Conservation (phyloP, 2,329 filamentous ascomycete genomes). For the Emericellopsis cladophorae region DNA sequence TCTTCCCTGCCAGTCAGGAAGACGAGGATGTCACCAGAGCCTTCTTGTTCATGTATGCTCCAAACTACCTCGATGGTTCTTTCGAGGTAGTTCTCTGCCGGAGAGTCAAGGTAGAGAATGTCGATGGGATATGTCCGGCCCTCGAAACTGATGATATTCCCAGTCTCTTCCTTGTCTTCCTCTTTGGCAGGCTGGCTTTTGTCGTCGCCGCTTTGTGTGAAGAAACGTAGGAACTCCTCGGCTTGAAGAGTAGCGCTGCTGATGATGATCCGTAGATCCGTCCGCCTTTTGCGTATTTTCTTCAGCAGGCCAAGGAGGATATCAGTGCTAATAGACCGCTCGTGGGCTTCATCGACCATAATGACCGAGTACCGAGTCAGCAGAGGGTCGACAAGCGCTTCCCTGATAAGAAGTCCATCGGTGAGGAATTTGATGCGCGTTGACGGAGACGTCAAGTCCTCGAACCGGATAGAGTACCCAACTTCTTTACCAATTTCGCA, state of each 20-base stretch:
- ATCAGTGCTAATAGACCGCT: constrained; percentile 85
- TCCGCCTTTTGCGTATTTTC: constrained; percentile 70
- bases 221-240: constrained; percentile 73
- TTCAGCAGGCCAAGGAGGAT: constrained; percentile 81
- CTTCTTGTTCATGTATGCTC: constrained; percentile 73
- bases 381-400: constrained; percentile 85
- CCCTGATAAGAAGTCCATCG: constrained; percentile 79
- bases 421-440: constrained; percentile 94
- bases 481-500: constrained; percentile 83
- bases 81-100: constrained; percentile 79
- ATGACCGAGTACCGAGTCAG: constrained; percentile 87
- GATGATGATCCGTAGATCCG: constrained; percentile 76
- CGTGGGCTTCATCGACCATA: constrained; percentile 96
- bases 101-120: constrained; percentile 63
- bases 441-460: constrained; percentile 75
- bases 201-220: constrained; percentile 32
- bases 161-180: constrained; percentile 9
- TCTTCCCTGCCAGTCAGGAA: constrained; percentile 91
- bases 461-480: constrained; percentile 85
- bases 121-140: constrained; percentile 85
- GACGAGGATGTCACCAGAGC: constrained; percentile 74
- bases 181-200: constrained; percentile 13
- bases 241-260: constrained; percentile 91
- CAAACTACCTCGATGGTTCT: constrained; percentile 72
- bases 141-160: constrained; percentile 66